phyloP scores from a whole-genome alignment of 148 eudicot species.

The Silene latifolia region DNA sequence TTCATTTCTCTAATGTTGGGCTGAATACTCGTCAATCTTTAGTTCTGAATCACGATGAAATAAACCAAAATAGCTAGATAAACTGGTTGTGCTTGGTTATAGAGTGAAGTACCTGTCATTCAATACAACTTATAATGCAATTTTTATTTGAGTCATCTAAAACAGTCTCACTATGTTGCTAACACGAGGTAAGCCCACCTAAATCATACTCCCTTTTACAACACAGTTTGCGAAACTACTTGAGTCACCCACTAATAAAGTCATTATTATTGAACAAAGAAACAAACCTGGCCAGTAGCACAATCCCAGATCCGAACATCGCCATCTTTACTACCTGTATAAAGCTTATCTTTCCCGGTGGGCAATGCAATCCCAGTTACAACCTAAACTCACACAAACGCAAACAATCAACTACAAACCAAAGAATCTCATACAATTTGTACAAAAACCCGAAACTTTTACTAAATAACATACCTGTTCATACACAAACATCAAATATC shows the following conservation, averaged over 20 bases:
- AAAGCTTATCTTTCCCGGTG: conserved; percentile 83
- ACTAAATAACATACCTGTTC: conserved; percentile 9
- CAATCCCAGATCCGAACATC: conserved; percentile 92
- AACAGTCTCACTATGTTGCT: neutral
- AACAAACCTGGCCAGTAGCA: conserved; percentile 83
- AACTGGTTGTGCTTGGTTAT: too few relatives aligned
- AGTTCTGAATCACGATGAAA: too few relatives aligned
- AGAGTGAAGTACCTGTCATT: too few relatives aligned
- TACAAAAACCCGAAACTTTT: neutral
- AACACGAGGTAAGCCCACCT: too few relatives aligned
- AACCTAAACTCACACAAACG: conserved; percentile 37
- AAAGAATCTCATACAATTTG: neutral
- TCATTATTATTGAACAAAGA: neutral
- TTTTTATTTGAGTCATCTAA: neutral
- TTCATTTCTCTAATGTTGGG: too few relatives aligned
- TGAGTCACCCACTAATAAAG: too few relatives aligned
- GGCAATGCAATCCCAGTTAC: conserved; percentile 87
- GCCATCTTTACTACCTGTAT: conserved; percentile 84
- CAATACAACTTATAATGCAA: neutral
- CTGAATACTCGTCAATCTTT: too few relatives aligned
- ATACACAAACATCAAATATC: too few relatives aligned
- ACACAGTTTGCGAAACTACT: too few relatives aligned
- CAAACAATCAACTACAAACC: conserved; percentile 3
- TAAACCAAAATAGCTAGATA: too few relatives aligned
- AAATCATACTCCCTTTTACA: too few relatives aligned